Conservation (phyloP, 805 yeast species). For the Zygotorulaspora florentina region DNA sequence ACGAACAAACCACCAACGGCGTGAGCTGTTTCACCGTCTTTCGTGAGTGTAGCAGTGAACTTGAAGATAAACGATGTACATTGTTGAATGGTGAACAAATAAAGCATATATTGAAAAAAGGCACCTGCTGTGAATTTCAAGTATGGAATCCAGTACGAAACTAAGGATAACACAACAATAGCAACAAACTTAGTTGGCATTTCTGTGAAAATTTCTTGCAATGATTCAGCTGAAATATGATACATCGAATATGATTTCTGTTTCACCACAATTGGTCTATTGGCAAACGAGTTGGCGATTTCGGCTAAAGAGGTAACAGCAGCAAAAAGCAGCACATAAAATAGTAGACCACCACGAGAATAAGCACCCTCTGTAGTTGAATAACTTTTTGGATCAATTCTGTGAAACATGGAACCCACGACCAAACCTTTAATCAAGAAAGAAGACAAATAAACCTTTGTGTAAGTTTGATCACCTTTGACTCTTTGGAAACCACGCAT, state of each 20-base stretch:
- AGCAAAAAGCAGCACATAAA: constrained; percentile 56
- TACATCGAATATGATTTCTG: constrained; percentile 61
- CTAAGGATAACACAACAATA: constrained; percentile 43
- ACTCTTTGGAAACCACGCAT: constrained; percentile 52
- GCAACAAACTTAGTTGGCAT: constrained; percentile 54
- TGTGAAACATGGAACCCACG: constrained; percentile 57
- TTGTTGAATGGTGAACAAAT: constrained; percentile 45
- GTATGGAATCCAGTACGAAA: constrained; percentile 51
- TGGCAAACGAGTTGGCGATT: constrained; percentile 53
- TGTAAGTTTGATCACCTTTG: constrained; percentile 53
- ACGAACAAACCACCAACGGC: constrained; percentile 52
- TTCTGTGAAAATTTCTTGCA: constrained; percentile 53
- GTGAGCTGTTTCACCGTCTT: constrained; percentile 53
- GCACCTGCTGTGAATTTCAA: constrained; percentile 51
- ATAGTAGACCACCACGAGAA: constrained; percentile 60
- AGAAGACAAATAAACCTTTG: constrained; percentile 48
- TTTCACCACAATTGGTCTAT: constrained; percentile 60
- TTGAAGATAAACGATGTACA: constrained; percentile 53
- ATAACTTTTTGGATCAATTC: constrained; percentile 37
- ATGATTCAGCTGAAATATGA: constrained; percentile 60
- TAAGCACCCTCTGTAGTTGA: constrained; percentile 52
- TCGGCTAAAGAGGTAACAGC: constrained; percentile 61
- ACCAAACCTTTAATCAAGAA: constrained; percentile 54
- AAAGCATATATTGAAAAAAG: constrained; percentile 47
- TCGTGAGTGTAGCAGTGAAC: constrained; percentile 49